These are phyloP conservation scores for Lecanicillium sp. DNA, from an alignment of 2,329 filamentous ascomycete species.

Conservation along the genomic window DNA sequence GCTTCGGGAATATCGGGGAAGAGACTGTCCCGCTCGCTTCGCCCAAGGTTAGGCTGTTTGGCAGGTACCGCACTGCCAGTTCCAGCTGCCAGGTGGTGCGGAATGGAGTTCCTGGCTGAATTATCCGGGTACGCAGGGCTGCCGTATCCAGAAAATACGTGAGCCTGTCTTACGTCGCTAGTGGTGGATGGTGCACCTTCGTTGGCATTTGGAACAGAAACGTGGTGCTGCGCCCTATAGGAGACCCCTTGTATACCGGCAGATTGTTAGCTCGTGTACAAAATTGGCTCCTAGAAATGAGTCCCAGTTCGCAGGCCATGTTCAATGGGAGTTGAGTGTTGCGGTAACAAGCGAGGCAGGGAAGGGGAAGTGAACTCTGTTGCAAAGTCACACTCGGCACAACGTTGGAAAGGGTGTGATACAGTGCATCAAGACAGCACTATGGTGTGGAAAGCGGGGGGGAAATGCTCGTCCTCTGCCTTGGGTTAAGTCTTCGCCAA, in stretches of 20 bases:
- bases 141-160: conserved; percentile 66
- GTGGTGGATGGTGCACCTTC: conserved; percentile 21
- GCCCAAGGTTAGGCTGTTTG: conserved; percentile 36
- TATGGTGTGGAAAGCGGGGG: too few species aligned
- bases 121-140: conserved; percentile 49
- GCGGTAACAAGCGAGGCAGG: too few species aligned
- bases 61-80: conserved; percentile 15
- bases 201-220: conserved; percentile 28
- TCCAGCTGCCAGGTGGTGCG: conserved; percentile 45
- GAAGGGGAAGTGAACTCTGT: too few species aligned
- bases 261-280: too few species aligned
- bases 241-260: conserved; percentile 12
- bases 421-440: too few species aligned
- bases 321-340: too few species aligned
- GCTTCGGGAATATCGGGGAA: conserved; percentile 85
- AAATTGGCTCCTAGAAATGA: too few species aligned
- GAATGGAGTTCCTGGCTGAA: conserved; percentile 51
- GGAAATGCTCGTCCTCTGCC: too few species aligned
- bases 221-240: conserved; percentile 61
- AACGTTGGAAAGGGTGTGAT: too few species aligned
- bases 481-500: neutral
- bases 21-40: conserved; percentile 57
- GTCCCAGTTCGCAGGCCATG: too few species aligned
- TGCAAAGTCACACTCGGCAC: too few species aligned
- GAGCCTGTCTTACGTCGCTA: conserved; percentile 60